Conservation (phyloP, 805 yeast genomes). For the Starmerella scarabaei region DNA sequence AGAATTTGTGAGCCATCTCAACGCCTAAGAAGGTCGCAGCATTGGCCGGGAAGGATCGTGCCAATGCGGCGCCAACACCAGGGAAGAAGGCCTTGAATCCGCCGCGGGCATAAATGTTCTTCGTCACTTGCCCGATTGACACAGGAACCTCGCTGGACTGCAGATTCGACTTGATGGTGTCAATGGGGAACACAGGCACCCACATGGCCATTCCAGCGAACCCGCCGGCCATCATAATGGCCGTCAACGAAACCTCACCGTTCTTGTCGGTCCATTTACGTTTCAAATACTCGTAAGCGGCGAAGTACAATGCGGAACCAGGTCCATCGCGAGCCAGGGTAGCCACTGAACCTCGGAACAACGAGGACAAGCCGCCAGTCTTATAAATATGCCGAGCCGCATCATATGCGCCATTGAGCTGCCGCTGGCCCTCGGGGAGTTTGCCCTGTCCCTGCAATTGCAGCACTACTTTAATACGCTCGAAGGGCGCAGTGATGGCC, state of each 20-base stretch:
- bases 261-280: constrained; percentile 33
- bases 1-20: constrained; percentile 47
- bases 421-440: constrained; percentile 26
- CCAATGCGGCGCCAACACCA: constrained; percentile 89
- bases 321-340: constrained; percentile 96
- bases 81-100: constrained; percentile 93
- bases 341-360: constrained; percentile 83
- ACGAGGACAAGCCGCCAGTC: constrained; percentile 71
- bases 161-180: constrained; percentile 78
- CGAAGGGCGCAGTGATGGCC: constrained; percentile 93
- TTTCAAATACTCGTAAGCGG: constrained; percentile 79
- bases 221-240: constrained; percentile 86
- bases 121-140: constrained; percentile 53
- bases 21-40: constrained; percentile 98
- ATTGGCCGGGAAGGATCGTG: constrained; percentile 93
- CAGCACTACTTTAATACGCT: constrained; percentile 85
- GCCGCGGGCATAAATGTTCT: constrained; percentile 54
- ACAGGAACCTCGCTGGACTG: constrained; percentile 44
- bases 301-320: constrained; percentile 90
- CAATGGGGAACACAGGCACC: constrained; percentile 90
- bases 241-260: constrained; percentile 46
- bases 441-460: constrained; percentile 53
- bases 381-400: constrained; percentile 56
- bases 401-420: constrained; percentile 33
- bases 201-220: constrained; percentile 95